Conservation (phyloP, 257 asterid species). For the Buddleja alternifolia region DNA sequence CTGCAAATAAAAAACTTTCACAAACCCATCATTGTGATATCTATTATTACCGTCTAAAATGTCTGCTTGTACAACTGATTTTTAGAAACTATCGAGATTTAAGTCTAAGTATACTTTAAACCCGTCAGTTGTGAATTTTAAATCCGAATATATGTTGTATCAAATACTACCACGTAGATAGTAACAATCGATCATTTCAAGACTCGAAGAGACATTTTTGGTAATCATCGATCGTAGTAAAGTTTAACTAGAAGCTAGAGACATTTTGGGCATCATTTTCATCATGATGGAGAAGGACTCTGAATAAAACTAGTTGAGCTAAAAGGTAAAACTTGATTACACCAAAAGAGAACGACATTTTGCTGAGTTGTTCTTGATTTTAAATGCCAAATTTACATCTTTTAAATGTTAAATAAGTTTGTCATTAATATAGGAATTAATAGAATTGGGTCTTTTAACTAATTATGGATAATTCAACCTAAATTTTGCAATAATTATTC, state of each 20-base stretch:
- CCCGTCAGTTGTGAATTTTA: too few species aligned
- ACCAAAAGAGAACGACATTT: too few species aligned
- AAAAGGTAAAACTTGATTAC: too few species aligned
- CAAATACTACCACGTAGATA: too few species aligned
- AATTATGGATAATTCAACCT: conserved; percentile 18
- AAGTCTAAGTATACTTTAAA: too few species aligned
- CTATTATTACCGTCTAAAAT: conserved; percentile 3
- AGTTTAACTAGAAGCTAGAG: too few species aligned
- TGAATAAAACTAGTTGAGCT: too few species aligned
- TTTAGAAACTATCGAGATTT: too few species aligned
- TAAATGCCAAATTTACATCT: conserved; percentile 17
- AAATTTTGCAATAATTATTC: conserved; percentile 26
- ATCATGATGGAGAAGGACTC: background rate
- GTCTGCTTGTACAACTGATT: conserved; percentile 6
- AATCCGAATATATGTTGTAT: too few species aligned
- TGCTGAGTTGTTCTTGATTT: background rate
- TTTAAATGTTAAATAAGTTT: background rate
- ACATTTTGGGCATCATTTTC: conserved; percentile 9
- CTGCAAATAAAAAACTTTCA: conserved; percentile 21
- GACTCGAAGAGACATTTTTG: too few species aligned
- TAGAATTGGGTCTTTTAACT: conserved; percentile 18
- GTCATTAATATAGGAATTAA: conserved; percentile 13
- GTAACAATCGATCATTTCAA: too few species aligned
- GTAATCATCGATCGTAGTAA: too few species aligned
- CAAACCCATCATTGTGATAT: conserved; percentile 29